Conservation (phyloP, 768 basidiomycete species). For the Dictyophora rubrovolvata region DNA sequence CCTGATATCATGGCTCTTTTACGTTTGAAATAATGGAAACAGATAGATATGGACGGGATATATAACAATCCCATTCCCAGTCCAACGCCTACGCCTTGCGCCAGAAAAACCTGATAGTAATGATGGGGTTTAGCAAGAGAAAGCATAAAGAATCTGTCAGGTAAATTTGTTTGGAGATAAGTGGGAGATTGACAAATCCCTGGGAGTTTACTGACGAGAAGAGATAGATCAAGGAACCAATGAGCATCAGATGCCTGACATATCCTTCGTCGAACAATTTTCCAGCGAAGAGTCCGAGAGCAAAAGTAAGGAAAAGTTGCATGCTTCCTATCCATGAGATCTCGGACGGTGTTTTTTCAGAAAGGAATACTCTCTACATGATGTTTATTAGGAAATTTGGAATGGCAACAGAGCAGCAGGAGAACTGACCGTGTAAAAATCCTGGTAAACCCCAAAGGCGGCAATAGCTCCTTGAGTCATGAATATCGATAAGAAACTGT, state of each 20-base stretch:
- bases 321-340: conserved; percentile 12
- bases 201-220: neutral
- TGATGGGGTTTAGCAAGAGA: conserved; percentile 32
- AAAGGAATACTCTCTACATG: conserved; percentile 28
- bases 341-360: conserved; percentile 25
- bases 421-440: conserved; percentile 29
- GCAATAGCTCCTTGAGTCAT: conserved; percentile 41
- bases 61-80: conserved; percentile 35
- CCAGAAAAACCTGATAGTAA: conserved; percentile 31
- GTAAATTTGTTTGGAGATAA: neutral
- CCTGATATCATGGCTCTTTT: conserved; percentile 35
- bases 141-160: conserved; percentile 31
- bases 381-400: neutral
- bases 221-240: conserved; percentile 3
- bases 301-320: conserved; percentile 8
- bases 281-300: conserved; percentile 1
- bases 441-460: conserved; percentile 38
- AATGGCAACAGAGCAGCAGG: too few species aligned
- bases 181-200: neutral
- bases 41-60: conserved; percentile 34
- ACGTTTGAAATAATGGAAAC: conserved; percentile 37
- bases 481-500: conserved; percentile 27
- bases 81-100: conserved; percentile 35
- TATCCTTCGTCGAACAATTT: conserved; percentile 12
- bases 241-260: neutral